Evolutionary conservation across 768 basidiomycete genomes (phyloP), one percentile per base, ranked within the genome.

Genomic region (Erythrobasidium yunnanense): DNA sequence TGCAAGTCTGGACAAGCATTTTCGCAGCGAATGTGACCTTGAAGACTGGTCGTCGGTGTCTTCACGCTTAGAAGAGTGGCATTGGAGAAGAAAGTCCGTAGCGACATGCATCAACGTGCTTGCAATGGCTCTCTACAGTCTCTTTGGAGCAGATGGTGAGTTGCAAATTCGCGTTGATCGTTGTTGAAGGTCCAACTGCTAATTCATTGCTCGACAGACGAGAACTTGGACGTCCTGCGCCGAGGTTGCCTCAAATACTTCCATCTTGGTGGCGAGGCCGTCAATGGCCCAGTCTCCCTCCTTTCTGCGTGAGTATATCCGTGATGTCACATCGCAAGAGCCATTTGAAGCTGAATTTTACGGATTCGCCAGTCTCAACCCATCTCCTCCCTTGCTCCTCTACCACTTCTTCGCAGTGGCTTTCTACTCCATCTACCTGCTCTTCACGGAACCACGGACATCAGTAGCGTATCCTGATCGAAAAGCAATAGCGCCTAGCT

Each of bases 161-260:
- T 81, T 35, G 42, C 8, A 50, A 47, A 23, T 35, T 17, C 7
- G 15, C 46, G 20, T 51, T 18, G 30, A 22, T 62, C 63, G 66
- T 34, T 32, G 46, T 51, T 53, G 23, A 15, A 7, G 2, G 6
- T 0, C 45, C 2, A 17, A 23, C 35, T 32, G 13, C 34, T 18
- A 27, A 4, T 18, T 17, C 34, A 22, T 55, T 54, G 23, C 32
- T 7, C 4, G 0, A 47, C 67, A 79, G 79, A 79, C 65, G 75
- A 73, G 23, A 75, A 78, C 69, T 74, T 80, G 11, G 77, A 76
- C 27, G 76, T 79, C 4, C 76, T 80, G 45, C 72, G 76, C 66
- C 76, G 77, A 49, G 95, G 93, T 0, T 97, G 95, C 76, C 95
- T 99, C 82, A 90, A 89, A 73, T 99, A 97, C 77, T 95, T 99